Evolutionary conservation across 2,329 filamentous ascomycete genomes (phyloP).

Genomic region (Davidsoniella virescens): DNA sequence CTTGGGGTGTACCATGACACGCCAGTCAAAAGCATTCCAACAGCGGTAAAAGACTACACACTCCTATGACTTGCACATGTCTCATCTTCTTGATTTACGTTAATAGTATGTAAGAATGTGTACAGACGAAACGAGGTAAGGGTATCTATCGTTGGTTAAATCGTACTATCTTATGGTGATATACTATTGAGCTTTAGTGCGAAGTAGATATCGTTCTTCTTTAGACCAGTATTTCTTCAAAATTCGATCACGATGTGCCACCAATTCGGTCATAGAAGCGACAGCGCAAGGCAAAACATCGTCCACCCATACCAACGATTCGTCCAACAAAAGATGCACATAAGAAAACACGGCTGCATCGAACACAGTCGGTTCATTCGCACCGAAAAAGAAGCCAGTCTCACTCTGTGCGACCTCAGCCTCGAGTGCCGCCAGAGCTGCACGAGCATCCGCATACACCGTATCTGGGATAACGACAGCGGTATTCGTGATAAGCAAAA

Average conservation of each 20-base stretch:
- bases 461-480: slow-evolving; percentile 19
- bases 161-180: no score
- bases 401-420: slow-evolving; percentile 24
- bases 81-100: no score
- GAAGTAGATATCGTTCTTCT: neutral
- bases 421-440: slow-evolving; percentile 30
- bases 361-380: slow-evolving; percentile 49
- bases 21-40: no score
- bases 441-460: slow-evolving; percentile 28
- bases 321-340: slow-evolving; percentile 61
- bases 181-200: no score
- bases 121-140: neutral
- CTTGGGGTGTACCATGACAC: no score
- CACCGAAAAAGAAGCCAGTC: slow-evolving; percentile 33
- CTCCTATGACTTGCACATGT: no score
- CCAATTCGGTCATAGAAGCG: slow-evolving; percentile 41
- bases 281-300: slow-evolving; percentile 42
- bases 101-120: neutral
- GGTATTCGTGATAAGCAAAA: slow-evolving; percentile 44
- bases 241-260: slow-evolving; percentile 27
- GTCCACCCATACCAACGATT: slow-evolving; percentile 46
- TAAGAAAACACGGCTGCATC: slow-evolving; percentile 87
- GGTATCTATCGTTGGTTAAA: no score
- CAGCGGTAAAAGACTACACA: no score
- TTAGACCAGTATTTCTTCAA: slow-evolving; percentile 15